These are phyloP conservation scores for Begonia loranthoides DNA, from an alignment of 306 rosid genomes.

Conservation along the genomic window DNA sequence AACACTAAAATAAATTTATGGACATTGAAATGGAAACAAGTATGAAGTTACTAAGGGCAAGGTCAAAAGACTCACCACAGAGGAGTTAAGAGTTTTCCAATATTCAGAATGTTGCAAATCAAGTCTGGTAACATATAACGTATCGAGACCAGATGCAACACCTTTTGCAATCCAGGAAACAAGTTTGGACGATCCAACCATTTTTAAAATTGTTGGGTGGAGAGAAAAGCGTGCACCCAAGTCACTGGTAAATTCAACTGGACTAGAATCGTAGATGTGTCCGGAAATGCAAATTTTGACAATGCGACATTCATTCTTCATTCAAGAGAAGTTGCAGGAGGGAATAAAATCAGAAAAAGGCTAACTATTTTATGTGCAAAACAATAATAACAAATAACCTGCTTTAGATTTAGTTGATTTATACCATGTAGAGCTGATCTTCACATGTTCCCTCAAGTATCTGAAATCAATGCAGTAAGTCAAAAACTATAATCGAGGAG, in stretches of 20 bases:
- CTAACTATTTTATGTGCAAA: background rate
- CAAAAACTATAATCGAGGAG: too few species aligned
- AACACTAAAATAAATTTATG: conserved; percentile 9
- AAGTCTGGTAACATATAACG: conserved; percentile 67
- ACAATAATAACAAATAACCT: background rate
- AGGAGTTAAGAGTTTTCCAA: conserved; percentile 89
- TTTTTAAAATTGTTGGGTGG: conserved; percentile 62
- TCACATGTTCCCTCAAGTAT: conserved; percentile 50
- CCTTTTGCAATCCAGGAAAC: conserved; percentile 65
- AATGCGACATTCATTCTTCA: conserved; percentile 54
- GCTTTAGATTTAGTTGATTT: background rate
- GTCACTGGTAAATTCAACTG: conserved; percentile 93
- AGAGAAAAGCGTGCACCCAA: conserved; percentile 69
- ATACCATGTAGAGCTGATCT: conserved; percentile 47
- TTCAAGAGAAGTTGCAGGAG: background rate
- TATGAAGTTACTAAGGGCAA: too few species aligned
- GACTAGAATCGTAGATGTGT: conserved; percentile 87
- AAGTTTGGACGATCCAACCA: conserved; percentile 59
- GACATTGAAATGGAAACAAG: conserved; percentile 1
- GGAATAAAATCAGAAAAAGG: background rate
- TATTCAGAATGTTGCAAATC: conserved; percentile 86
- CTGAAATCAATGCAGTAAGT: conserved; percentile 18
- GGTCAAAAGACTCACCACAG: conserved; percentile 44
- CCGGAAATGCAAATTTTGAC: conserved; percentile 77
- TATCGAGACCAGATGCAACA: conserved; percentile 81